Base-by-base conservation (phyloP, 176 grass and related monocot genomes). In the Coix lacrymajobi region DNA sequence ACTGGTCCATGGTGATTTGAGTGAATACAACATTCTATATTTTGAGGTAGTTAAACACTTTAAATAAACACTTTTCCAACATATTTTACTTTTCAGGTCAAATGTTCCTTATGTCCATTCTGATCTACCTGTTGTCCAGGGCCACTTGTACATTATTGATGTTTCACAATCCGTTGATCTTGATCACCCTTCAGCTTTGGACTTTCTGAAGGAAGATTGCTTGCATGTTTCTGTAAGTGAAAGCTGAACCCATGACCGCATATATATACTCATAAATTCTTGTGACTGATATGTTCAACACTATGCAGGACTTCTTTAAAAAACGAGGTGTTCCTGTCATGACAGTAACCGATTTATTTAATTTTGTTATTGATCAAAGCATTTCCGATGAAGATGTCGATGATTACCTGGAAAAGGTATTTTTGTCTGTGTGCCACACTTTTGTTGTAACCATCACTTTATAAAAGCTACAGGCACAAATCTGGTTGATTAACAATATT, bases 11-110 rank as follows among this genome's bases (percentile, higher is more conserved):
- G 96, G 96, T 81, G 96, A 99, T 85, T 87, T 99, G 77, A 99
- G 96, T 85, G 96, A 99, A 86, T 99, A 99, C 85, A 99, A 99
- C 78, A 93, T 99, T 81, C 92, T 99, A 80, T 96, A 99, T 92
- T 99, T 87, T 37, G 96, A 96, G 93, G 96, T 99, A 87, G 38
- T 46, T 71, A 19, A 48, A 49, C 46, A 49, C 15, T 49, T 49
- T 69, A 7, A 17, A 48, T 43, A 81, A 88, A 8, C 44, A 9
- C 58, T 91, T 81, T 51, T 65, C 14, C 9, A 71, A 13, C 52
- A 38, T 61, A 13, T 83, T 66, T 68, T 11, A 54, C 41, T 36
- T 28, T 82, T 65, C 30, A 37, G 60, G 62, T 33, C 13, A 36
- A 83, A 24, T 32, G 24, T 48, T 29, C 68, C 66, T 52, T 32